Evolutionary conservation across 192 early-diverging fungal species (phyloP).

Genomic region (Tieghemiomyces parasiticus): DNA sequence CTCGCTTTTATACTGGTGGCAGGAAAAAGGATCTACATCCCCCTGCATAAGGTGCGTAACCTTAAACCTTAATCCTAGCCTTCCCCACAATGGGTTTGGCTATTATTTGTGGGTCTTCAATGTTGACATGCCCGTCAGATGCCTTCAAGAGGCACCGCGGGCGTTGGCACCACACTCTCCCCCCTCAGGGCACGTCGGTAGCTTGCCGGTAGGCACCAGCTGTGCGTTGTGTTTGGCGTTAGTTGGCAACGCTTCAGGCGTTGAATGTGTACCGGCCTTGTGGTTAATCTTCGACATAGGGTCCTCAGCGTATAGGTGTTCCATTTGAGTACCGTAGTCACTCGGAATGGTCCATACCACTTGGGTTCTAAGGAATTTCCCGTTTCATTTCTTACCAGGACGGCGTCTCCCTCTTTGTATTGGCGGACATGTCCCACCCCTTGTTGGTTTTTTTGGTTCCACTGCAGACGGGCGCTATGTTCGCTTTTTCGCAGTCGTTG

Average conservation of each 20-base stretch:
- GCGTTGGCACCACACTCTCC: constrained; percentile 9
- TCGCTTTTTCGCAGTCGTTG: too few relatives aligned
- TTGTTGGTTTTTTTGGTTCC: neutral
- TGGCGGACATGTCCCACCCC: neutral
- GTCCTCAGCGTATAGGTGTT: neutral
- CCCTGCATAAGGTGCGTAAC: too few relatives aligned
- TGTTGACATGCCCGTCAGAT: too few relatives aligned
- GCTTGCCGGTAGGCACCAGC: neutral
- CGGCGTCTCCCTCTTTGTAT: neutral
- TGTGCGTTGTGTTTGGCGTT: neutral
- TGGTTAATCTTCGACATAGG: neutral
- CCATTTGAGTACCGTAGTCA: neutral
- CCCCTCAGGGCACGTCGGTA: neutral
- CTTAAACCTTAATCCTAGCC: too few relatives aligned
- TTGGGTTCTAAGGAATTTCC: neutral
- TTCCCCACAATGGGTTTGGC: too few relatives aligned
- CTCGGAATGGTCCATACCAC: constrained; percentile 1
- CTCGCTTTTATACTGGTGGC: too few relatives aligned
- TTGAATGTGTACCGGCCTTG: neutral
- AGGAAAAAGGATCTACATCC: too few relatives aligned
- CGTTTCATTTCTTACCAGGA: neutral
- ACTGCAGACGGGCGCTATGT: neutral
- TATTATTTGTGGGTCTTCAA: too few relatives aligned
- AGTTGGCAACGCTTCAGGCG: neutral
- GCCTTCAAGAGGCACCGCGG: too few relatives aligned